Base-by-base conservation (phyloP, 352 stramenopile species). In the Globisporangium echinulatum region DNA sequence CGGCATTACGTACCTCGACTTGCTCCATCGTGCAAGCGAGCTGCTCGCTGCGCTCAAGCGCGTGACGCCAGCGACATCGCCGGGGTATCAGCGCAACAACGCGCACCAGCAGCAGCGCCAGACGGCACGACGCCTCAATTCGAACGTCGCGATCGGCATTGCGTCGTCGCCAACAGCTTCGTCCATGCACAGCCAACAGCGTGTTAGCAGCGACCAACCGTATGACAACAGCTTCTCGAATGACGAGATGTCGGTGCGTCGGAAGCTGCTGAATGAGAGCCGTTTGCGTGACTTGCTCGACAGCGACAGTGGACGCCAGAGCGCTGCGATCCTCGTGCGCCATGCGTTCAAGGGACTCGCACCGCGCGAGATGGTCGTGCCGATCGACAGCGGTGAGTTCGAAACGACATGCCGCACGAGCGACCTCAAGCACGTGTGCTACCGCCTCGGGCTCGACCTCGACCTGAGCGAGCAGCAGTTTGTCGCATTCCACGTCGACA, bases 361-460 rank as follows among this genome's bases (percentile, higher is more conserved):
- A 19, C 62, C 79, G 1, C 65, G 79, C 1, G 80, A 90, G 51
- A 79, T 89, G 64, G 75, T 88, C 39, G 77, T 89, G 10, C 75
- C 78, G 0, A 77, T 88, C 14, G 76, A 87, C 38, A 85, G 79
- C 39, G 79, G 82, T 8, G 68, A 88, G 46, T 92, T 80, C 46
- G 82, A 90, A 54, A 70, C 78, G 15, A 85, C 75, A 36, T 92
- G 82, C 36, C 72, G 79, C 19, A 65, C 69, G 0, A 77, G 58
- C 46, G 80, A 92, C 61, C 62, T 92, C 54, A 90, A 89, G 53
- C 70, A 92, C 55, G 78, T 87, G 19, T 90, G 79, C 64, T 82
- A 79, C 50, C 76, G 82, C 1, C 76, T 92, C 25, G 79, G 79
- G 1, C 65, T 92, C 1, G 79, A 90, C 50, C 63, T 92, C 19